Conservation (phyloP, 305 asterid genomes). For the Fraxinus paxiana region DNA sequence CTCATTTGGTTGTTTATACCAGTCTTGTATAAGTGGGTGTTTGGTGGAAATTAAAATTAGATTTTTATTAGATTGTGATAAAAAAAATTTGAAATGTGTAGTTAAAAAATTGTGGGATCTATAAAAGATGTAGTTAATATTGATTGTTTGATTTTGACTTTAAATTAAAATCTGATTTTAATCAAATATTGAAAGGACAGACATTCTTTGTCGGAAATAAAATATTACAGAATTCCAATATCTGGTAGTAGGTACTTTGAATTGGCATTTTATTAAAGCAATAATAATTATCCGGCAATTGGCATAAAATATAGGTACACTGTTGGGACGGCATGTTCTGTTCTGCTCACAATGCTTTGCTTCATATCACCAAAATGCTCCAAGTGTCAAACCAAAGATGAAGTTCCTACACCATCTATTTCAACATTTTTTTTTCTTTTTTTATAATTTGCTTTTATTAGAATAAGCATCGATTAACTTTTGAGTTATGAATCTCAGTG, state of each 20-base stretch:
- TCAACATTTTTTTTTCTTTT: background rate
- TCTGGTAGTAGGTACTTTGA: background rate
- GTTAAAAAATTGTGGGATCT: too few species aligned
- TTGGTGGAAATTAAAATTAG: too few species aligned
- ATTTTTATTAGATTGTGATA: too few species aligned
- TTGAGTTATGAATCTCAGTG: background rate
- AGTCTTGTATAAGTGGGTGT: background rate
- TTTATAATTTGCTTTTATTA: too few species aligned
- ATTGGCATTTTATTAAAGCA: background rate
- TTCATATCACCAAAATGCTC: background rate
- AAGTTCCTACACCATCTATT: too few species aligned
- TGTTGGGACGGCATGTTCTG: background rate
- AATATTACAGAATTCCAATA: background rate
- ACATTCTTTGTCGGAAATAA: background rate
- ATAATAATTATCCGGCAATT: background rate
- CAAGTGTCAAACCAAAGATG: background rate
- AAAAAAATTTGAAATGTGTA: too few species aligned
- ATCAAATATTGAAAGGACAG: background rate
- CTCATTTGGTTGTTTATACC: background rate
- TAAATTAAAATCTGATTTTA: too few species aligned
- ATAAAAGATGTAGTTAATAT: too few species aligned
- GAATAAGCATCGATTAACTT: background rate
- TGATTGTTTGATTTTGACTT: too few species aligned
- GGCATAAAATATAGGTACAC: background rate
- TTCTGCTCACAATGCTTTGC: background rate